Evolutionary conservation across 768 basidiomycete genomes (phyloP).

Genomic region (Pisolithus marmoratus): DNA sequence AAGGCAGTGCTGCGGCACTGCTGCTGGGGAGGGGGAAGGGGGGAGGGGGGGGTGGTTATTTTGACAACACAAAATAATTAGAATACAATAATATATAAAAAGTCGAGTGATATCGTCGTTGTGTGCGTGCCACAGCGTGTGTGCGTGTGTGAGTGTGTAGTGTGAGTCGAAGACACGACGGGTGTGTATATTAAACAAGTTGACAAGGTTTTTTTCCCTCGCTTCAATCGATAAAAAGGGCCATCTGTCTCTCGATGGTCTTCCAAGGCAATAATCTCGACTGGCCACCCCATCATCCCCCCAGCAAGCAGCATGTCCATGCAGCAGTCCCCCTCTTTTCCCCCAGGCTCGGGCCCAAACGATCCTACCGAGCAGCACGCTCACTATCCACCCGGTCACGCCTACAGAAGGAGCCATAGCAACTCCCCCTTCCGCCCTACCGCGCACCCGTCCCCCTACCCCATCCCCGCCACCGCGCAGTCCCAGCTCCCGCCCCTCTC

Average conservation of each 20-base stretch:
- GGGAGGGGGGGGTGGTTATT: no score
- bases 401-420: slow-evolving; percentile 28
- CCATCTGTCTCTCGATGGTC: slow-evolving; percentile 24
- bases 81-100: no score
- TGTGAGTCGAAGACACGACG: no score
- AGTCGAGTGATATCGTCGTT: no score
- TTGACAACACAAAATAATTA: no score
- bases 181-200: no score
- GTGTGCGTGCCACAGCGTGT: slow-evolving; percentile 1
- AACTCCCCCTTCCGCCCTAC: slow-evolving; percentile 33
- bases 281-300: slow-evolving; percentile 24
- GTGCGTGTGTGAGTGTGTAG: slow-evolving; percentile 7
- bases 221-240: slow-evolving; percentile 32
- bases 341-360: slow-evolving; percentile 30
- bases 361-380: slow-evolving; percentile 28
- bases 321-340: slow-evolving; percentile 30
- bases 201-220: slow-evolving; percentile 28
- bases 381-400: slow-evolving; percentile 31
- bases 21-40: no score
- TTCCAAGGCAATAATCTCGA: slow-evolving; percentile 23
- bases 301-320: slow-evolving; percentile 25
- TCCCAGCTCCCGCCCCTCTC: slow-evolving; percentile 22
- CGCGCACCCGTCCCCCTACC: slow-evolving; percentile 34
- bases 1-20: slow-evolving; percentile 32
- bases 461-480: slow-evolving; percentile 30